A percentile compares a stretch with the other conserved stretches of the same genome.
Conservation (phyloP, 768 basidiomycete genomes). For the Pleurotus giganteus region DNA sequence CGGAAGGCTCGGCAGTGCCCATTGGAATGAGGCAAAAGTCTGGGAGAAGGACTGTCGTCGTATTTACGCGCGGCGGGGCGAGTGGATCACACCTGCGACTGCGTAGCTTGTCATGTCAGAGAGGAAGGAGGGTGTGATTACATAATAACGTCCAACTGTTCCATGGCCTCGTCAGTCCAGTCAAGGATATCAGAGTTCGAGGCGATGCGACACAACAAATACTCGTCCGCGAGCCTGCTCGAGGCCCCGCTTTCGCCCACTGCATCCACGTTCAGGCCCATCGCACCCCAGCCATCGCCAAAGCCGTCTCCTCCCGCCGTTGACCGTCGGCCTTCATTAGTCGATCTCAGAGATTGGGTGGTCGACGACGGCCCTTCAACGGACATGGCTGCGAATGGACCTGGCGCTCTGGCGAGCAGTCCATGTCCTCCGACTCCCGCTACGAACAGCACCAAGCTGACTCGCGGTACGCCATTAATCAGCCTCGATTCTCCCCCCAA, state of each 20-base stretch:
- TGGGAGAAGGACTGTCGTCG: constrained; percentile 22
- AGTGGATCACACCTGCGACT: no score
- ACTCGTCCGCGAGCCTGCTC: constrained; percentile 29
- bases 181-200: constrained; percentile 68
- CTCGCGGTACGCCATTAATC: constrained; percentile 44
- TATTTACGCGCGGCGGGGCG: no score
- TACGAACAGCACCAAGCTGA: constrained; percentile 13
- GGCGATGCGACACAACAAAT: constrained; percentile 22
- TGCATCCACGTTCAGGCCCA: constrained; percentile 39
- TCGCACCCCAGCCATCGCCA: constrained; percentile 33
- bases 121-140: constrained; percentile 18
- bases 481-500: constrained; percentile 52
- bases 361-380: constrained; percentile 53
- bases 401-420: not conserved
- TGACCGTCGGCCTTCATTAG: constrained; percentile 56
- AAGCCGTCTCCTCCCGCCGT: constrained; percentile 41
- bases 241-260: constrained; percentile 51
- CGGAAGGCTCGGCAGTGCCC: constrained; percentile 73
- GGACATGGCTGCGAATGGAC: not conserved
- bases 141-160: constrained; percentile 20
- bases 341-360: constrained; percentile 75
- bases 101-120: constrained; percentile 2
- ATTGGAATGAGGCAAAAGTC: constrained; percentile 91
- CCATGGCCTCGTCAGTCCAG: constrained; percentile 48
- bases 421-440: constrained; percentile 20